Percentiles rank a stretch among this genome's conserved stretches.
These are phyloP conservation scores for Clarireedia paspali DNA, from an alignment of 2,329 filamentous ascomycete species.

Conservation along the genomic window DNA sequence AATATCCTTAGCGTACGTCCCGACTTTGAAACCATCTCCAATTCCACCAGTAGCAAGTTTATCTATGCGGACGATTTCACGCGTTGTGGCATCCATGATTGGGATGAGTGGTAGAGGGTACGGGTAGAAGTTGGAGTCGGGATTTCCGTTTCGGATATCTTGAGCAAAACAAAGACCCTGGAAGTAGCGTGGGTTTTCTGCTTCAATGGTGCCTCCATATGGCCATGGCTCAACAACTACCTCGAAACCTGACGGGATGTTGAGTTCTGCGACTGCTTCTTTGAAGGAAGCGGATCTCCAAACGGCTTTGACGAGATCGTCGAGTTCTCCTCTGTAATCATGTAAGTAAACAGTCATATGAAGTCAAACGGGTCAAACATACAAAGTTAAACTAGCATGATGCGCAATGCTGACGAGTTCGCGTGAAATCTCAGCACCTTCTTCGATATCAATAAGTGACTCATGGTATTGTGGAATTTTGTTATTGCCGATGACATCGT, in stretches of 20 bases:
- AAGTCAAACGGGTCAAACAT: constrained; percentile 18
- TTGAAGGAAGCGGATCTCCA: not conserved
- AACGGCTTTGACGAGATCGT: not conserved
- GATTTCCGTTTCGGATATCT: constrained; percentile 27
- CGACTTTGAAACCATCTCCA: constrained; percentile 34
- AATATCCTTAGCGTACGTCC: constrained; percentile 36
- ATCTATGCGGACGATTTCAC: constrained; percentile 41
- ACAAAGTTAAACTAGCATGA: constrained; percentile 42
- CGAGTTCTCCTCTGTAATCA: not conserved
- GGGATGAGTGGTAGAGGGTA: constrained; percentile 42
- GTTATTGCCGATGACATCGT: constrained; percentile 46
- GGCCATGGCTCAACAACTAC: constrained; percentile 47
- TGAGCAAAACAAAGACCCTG: constrained; percentile 47
- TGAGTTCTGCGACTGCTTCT: constrained; percentile 30
- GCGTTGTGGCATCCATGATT: constrained; percentile 40
- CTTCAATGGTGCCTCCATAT: constrained; percentile 39
- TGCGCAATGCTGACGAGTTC: constrained; percentile 38
- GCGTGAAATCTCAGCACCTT: constrained; percentile 35
- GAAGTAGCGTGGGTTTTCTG: constrained; percentile 42
- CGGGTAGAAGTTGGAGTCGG: constrained; percentile 38
- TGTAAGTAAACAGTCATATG: not conserved
- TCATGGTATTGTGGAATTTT: constrained; percentile 47
- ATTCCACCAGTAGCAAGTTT: constrained; percentile 33
- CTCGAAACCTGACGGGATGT: constrained; percentile 45
- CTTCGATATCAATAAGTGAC: constrained; percentile 41